Evolutionary conservation across 345 rosid species (phyloP), one percentile per base, ranked within the genome.

Genomic region (Arabidopsis thaliana): DNA sequence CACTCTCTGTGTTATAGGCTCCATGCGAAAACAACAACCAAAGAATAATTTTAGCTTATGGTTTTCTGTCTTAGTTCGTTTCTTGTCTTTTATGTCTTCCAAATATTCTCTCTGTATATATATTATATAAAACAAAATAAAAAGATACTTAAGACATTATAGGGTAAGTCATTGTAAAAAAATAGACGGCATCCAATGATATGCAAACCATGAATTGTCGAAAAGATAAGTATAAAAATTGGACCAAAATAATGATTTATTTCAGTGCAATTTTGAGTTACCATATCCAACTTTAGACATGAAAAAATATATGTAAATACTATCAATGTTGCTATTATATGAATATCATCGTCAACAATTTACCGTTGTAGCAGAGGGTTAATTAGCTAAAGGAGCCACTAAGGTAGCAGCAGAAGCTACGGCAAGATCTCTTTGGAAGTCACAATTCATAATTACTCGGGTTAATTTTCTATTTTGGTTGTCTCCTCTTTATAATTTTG

Each of bases 61-160:
- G 50, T 76, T 75, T 63, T 63, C 24, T 76, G 65, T 76, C 67
- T 63, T 77, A 46, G 8, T 62, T 77, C 22, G 56, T 57, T 71
- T 71, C 33, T 65, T 77, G 72, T 63, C 72, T 6, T 65, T 71
- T 57, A 77, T 77, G 72, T 63, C 67, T 45, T 77, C 76, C 66
- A 57, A 57, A 77, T 77, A 77, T 77, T 71, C 76, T 41, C 72
- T 48, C 23, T 6, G 16, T 34, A 46, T 8, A 14, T 34, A 25
- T 44, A 40, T 23, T 59, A 49, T 25, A 13, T 1, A 3, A 3
- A 13, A 38, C 0, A 36, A 41, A 41, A 48, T 4, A 14, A 2
- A 28, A 2, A 28, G 3, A 16, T 2, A 6, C 9, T 20, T 20
- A 49, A 20, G 25, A 8, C 25, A 49, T 49, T 22, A 20, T 22